A percentile compares a stretch with the other conserved stretches of the same genome.
phyloP scores from a whole-genome alignment of 2,329 filamentous ascomycete genomes.

The Claviceps sp. region DNA sequence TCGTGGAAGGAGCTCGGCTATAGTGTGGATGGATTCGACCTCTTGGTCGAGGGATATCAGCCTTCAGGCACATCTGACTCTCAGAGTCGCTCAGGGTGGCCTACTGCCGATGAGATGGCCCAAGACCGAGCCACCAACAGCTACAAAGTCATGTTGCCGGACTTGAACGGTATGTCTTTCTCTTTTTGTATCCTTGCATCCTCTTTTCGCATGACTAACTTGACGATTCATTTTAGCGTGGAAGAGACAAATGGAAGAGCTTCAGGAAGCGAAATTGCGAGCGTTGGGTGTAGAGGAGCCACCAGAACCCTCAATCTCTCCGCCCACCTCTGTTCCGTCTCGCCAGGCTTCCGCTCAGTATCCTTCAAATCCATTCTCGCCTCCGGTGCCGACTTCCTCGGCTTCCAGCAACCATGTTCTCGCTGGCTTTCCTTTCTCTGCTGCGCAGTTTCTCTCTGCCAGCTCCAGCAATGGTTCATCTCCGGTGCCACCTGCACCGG shows the following conservation, averaged over 20 bases:
- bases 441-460: constrained; percentile 44
- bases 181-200: neutral
- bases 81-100: constrained; percentile 59
- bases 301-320: constrained; percentile 49
- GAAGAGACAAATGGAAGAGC: constrained; percentile 66
- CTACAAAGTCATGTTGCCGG: constrained; percentile 56
- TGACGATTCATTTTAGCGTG: constrained; percentile 28
- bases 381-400: constrained; percentile 68
- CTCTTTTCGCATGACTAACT: constrained; percentile 6
- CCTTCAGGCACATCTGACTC: constrained; percentile 29
- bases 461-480: constrained; percentile 55
- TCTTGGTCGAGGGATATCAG: constrained; percentile 33
- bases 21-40: constrained; percentile 53
- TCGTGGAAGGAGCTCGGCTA: constrained; percentile 60
- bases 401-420: constrained; percentile 53
- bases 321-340: constrained; percentile 46
- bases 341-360: constrained; percentile 62
- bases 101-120: constrained; percentile 43
- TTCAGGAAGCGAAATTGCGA: constrained; percentile 84
- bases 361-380: constrained; percentile 67
- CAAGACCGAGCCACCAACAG: constrained; percentile 37
- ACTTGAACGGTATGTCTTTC: constrained; percentile 42
- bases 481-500: constrained; percentile 53
- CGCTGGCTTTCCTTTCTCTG: constrained; percentile 42
- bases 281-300: constrained; percentile 74